Conservation (phyloP, 177 flowering plant species). For the Telopea speciosissima region DNA sequence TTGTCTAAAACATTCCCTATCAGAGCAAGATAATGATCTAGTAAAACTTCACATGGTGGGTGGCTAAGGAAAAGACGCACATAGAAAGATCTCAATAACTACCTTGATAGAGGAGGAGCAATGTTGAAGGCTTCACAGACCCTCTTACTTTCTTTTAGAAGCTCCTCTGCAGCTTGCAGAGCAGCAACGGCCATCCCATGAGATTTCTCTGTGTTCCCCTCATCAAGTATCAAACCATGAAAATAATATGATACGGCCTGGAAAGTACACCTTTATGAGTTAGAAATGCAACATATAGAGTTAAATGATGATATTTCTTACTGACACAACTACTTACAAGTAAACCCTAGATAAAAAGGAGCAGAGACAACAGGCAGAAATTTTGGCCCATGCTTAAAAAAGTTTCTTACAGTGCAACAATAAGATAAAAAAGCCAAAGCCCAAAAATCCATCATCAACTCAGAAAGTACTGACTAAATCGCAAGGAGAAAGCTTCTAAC, state of each 20-base stretch:
- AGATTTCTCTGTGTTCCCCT: slow-evolving; percentile 86
- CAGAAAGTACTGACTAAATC: too few species aligned
- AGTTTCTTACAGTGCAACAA: neutral
- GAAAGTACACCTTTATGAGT: neutral
- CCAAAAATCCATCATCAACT: too few species aligned
- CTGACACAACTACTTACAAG: neutral
- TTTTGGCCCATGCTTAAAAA: neutral
- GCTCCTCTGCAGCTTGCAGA: slow-evolving; percentile 88
- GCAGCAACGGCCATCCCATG: slow-evolving; percentile 97
- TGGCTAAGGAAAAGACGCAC: neutral
- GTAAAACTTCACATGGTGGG: neutral
- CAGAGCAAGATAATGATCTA: neutral
- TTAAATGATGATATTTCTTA: neutral
- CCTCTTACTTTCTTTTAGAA: slow-evolving; percentile 78
- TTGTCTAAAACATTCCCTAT: too few species aligned
- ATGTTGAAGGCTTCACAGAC: slow-evolving; percentile 60
- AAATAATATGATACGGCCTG: slow-evolving; percentile 95
- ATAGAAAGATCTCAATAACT: slow-evolving; percentile 3
- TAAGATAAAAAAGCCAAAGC: too few species aligned
- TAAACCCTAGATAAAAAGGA: neutral
- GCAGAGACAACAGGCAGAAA: neutral
- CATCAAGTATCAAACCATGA: slow-evolving; percentile 93
- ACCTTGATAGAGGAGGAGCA: slow-evolving; percentile 79
- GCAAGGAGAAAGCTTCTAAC: too few species aligned
- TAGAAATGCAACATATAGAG: neutral